Evolutionary conservation across 768 basidiomycete genomes (phyloP).

Genomic region (Chlorophyllum brunneum): DNA sequence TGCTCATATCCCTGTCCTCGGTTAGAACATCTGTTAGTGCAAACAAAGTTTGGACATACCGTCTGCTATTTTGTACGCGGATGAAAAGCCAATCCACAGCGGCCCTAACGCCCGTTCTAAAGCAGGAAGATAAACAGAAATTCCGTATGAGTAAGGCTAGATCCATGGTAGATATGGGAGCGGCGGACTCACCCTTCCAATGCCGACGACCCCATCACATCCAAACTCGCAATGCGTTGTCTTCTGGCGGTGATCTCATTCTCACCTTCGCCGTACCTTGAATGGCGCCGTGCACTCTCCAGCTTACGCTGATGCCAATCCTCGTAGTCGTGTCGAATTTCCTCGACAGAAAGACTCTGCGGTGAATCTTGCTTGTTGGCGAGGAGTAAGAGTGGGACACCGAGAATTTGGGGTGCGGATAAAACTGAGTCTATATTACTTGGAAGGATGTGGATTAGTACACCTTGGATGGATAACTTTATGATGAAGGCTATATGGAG

Average conservation of each 20-base stretch:
- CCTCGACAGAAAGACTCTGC: constrained; percentile 76
- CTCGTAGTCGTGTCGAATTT: constrained; percentile 87
- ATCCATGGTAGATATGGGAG: not conserved
- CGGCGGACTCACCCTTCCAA: constrained; percentile 70
- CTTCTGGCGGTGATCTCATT: constrained; percentile 40
- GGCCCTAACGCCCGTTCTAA: constrained; percentile 82
- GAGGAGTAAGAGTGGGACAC: constrained; percentile 84
- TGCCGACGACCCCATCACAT: constrained; percentile 89
- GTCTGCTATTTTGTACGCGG: constrained; percentile 85
- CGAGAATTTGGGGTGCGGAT: constrained; percentile 84
- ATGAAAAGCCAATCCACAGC: constrained; percentile 95
- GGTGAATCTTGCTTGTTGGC: constrained; percentile 96
- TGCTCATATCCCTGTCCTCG: constrained; percentile 2
- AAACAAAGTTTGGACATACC: constrained; percentile 32
- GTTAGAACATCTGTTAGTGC: not conserved
- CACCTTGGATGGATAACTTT: not conserved
- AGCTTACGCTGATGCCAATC: constrained; percentile 79
- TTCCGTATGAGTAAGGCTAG: not conserved
- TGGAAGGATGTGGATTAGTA: constrained; percentile 12
- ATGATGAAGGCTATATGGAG: not conserved
- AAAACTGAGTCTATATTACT: constrained; percentile 68
- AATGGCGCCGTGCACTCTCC: constrained; percentile 58
- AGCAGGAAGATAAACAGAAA: not conserved
- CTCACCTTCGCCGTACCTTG: constrained; percentile 42
- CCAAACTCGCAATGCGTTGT: constrained; percentile 68